Evolutionary conservation across 106 monocot genomes (phyloP).

Genomic region (Vanilla planifolia): DNA sequence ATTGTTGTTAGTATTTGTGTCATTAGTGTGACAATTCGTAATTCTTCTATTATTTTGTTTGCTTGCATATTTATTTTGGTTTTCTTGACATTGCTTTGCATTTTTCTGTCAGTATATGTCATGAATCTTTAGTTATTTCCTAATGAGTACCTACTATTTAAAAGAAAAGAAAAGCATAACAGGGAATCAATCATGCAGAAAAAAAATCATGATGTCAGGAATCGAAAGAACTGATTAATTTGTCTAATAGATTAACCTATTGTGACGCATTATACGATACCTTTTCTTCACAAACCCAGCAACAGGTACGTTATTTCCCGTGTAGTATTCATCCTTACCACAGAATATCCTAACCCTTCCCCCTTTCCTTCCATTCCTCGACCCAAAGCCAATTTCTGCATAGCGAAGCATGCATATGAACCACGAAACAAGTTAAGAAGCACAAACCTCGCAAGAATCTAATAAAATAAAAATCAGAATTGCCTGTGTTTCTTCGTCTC

Average conservation of each 20-base stretch:
- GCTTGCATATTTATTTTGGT: no score
- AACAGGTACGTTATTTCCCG: constrained; percentile 12
- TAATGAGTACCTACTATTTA: no score
- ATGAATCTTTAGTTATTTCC: no score
- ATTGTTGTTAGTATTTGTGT: no score
- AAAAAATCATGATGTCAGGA: neutral
- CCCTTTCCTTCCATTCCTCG: constrained; percentile 3
- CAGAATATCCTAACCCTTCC: neutral
- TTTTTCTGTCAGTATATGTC: no score
- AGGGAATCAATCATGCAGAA: neutral
- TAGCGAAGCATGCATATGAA: neutral
- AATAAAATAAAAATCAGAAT: neutral
- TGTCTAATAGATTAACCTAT: neutral
- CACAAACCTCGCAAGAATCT: neutral
- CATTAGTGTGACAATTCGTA: no score
- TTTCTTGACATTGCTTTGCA: no score
- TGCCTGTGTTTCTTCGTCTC: neutral
- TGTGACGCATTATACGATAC: no score
- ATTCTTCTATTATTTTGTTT: no score
- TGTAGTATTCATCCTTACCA: constrained; percentile 6
- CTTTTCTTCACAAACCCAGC: constrained; percentile 33
- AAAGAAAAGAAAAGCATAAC: neutral
- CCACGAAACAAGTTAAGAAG: neutral
- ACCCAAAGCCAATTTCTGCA: constrained; percentile 1
- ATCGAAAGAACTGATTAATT: neutral